These are phyloP conservation scores for Zygnema circumcarinatum DNA, from an alignment of 139 green algal genomes.

Conservation along the genomic window DNA sequence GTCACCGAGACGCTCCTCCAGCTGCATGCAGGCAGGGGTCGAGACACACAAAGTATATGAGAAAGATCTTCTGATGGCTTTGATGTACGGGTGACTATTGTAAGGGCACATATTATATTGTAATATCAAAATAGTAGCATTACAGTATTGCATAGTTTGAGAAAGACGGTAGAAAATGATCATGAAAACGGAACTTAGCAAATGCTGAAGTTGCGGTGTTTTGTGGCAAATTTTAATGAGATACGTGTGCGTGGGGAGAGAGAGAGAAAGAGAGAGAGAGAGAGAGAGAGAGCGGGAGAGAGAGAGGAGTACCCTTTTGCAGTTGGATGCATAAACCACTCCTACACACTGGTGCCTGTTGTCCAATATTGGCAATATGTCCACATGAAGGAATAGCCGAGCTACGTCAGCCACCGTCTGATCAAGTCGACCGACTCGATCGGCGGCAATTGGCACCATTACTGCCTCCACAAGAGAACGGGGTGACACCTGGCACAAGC, in stretches of 20 bases:
- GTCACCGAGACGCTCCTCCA: neutral
- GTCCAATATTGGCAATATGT: conserved; percentile 23
- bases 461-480: neutral
- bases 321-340: neutral
- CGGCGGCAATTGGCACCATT: conserved; percentile 18
- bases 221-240: too few relatives aligned
- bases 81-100: too few relatives aligned
- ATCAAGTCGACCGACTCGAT: conserved; percentile 5
- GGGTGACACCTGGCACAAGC: conserved; percentile 19
- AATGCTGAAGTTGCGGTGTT: too few relatives aligned
- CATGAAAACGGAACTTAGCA: too few relatives aligned
- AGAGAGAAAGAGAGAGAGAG: too few relatives aligned
- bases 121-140: too few relatives aligned
- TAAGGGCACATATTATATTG: too few relatives aligned
- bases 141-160: too few relatives aligned
- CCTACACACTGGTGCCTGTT: conserved; percentile 13
- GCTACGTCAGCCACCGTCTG: conserved; percentile 29
- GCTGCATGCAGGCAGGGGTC: neutral
- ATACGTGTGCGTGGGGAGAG: too few relatives aligned
- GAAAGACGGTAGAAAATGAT: too few relatives aligned
- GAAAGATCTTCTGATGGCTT: too few relatives aligned
- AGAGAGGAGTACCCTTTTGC: neutral
- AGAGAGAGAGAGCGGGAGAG: too few relatives aligned
- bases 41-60: neutral
- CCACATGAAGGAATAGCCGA: neutral